Base-by-base conservation (phyloP, 2,329 filamentous ascomycete species). In the Trematosphaeria pertusa region DNA sequence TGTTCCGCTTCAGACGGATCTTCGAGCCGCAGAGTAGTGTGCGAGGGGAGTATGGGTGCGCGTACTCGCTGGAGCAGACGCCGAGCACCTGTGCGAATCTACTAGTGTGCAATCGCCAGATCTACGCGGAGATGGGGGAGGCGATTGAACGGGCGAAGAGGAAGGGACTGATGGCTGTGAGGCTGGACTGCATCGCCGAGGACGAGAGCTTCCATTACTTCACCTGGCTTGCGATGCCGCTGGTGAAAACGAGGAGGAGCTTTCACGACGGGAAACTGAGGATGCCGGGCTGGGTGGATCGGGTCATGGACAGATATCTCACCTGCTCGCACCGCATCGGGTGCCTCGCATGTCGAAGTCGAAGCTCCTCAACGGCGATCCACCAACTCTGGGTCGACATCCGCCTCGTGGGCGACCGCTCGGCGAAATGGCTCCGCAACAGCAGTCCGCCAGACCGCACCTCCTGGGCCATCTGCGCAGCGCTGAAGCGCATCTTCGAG, bases 401-500 rank as follows among this genome's bases (percentile, higher is more conserved):
- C 8, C 54, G 66, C 6, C 50, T 64, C 8, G 43, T 52, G 15
- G 61, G 62, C 6, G 50, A 58, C 19, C 54, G 60, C 15, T 54
- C 51, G n/a, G 42, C 48, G 10, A 62, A 59, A 26, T 56, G 55
- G 48, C 39, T 50, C 20, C 38, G 41, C 12, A 56, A 62, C 34
- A 51, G 43, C 28, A 55, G 45, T 11, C 43, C 58, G 22, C 52
- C 54, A 6, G 58, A 65, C 15, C 60, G 59, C 8, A 68, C 63
- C 3, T 59, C 59, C 9, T 71, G 67, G 69, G 66, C 65, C 4
- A 48, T 71, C 21, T 70, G 69, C 48, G 66, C 65, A n/a, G 66
- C 61, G 4, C 49, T 71, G 24, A 63, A 62, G 32, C 52, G 60
- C 19, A 32, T 70, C 15, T 55, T 69, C 12, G 61, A 68, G 14